Base-by-base conservation (phyloP, 208 protist genomes). In the Wallacemonas rigidus region DNA sequence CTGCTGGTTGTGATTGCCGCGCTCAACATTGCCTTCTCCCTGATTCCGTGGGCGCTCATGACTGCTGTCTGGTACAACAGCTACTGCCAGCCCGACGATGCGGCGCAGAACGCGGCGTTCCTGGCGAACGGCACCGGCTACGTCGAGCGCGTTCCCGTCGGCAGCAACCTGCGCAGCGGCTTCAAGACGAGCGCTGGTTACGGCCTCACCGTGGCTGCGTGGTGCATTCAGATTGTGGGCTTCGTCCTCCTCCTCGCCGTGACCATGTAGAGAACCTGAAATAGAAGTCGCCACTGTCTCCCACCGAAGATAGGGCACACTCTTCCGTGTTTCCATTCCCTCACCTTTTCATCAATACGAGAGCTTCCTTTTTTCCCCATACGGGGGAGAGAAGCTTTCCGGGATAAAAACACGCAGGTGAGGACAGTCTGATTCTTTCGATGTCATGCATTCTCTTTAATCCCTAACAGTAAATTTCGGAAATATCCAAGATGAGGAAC, bases 11-110 rank as follows among this genome's bases (percentile, higher is more conserved):
- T 75, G 36, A 55, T 88, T 11, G 79, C 62, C 39, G 51, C 76
- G 1, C 15, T 75, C 1, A 56, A 81, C 72, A 65, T 72, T 51
- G 71, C 44, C 38, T 61, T 75, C 26, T 15, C 76, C 38, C 74
- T 90, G 57, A 80, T 87, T 45, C 82, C 86, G 43, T 88, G 82
- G 86, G 76, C 74, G 41, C 74, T 75, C 75, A 90, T 87, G 80
- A 87, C 80, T 1, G 75, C 62, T n/a, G 62, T 90, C 61, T 76
- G 77, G 74, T 54, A 77, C 67, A 26, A 71, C 35, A 72, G 67
- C 68, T 80, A 74, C 63, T 88, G 79, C 80, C 69, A 76, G 51
- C 57, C 6, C 54, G 11, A 69, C 44, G 56, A 79, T 65, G 11
- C 1, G 45, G 57, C 40, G 9, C 63, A 44, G 3, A 75, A 68